A percentile compares a stretch with the other conserved stretches of the same genome.
phyloP scores from a whole-genome alignment of 148 eudicot species.

The Rhododendron ferrugineum region DNA sequence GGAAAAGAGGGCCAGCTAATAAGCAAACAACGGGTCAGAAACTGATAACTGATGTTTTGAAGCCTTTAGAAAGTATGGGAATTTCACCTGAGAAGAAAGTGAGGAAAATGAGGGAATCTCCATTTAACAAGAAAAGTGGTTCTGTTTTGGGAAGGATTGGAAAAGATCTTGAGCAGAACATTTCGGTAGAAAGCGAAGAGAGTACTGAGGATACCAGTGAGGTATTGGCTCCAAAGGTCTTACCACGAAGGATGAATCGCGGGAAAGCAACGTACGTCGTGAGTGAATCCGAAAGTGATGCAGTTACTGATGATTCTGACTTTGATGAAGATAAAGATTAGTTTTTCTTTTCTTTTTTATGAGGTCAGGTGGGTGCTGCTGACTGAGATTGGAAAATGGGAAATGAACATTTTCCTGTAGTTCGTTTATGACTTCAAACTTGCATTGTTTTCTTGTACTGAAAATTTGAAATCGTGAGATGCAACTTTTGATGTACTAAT shows the following conservation, averaged over 20 bases:
- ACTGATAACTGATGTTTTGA: conserved; percentile 52
- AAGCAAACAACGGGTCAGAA: conserved; percentile 41
- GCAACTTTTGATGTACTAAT: too few species aligned
- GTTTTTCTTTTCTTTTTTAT: neutral
- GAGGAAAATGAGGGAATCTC: conserved; percentile 85
- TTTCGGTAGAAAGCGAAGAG: conserved; percentile 13
- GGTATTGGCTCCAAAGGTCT: conserved; percentile 31
- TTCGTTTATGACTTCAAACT: neutral
- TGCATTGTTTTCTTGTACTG: neutral
- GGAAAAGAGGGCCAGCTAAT: conserved; percentile 59
- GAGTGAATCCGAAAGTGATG: conserved; percentile 60
- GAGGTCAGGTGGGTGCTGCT: neutral
- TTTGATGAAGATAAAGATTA: conserved; percentile 27
- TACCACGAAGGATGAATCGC: conserved; percentile 50
- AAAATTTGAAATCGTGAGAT: too few species aligned
- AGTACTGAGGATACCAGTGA: conserved; percentile 24
- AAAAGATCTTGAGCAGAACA: conserved; percentile 14
- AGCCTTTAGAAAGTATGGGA: conserved; percentile 32
- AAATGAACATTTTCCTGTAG: neutral
- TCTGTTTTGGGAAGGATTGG: conserved; percentile 35
- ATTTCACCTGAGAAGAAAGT: conserved; percentile 36
- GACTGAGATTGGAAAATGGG: neutral
- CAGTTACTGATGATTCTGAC: conserved; percentile 33
- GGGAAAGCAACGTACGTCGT: conserved; percentile 36
- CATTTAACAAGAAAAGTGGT: conserved; percentile 84